A percentile compares a stretch with the other conserved stretches of the same genome.
Evolutionary conservation across 106 monocot genomes (phyloP).

Genomic region (Vanilla planifolia): DNA sequence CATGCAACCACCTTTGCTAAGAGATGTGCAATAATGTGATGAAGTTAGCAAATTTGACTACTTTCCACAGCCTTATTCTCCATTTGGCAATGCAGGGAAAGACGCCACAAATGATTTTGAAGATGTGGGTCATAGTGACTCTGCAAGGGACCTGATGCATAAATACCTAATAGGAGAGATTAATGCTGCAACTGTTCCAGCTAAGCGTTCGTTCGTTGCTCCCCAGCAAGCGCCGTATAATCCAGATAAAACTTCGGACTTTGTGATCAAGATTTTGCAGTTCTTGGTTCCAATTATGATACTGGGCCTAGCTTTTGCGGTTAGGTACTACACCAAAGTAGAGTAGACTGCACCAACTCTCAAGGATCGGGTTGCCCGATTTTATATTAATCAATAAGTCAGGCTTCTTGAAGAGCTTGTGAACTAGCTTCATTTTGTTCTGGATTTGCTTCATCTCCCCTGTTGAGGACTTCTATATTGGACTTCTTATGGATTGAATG

Average conservation of each 20-base stretch:
- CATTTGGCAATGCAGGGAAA: slow-evolving; percentile 27
- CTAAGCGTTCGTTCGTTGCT: slow-evolving; percentile 14
- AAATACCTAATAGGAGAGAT: slow-evolving; percentile 48
- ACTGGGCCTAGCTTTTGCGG: slow-evolving; percentile 55
- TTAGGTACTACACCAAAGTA: slow-evolving; percentile 50
- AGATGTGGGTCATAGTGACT: slow-evolving; percentile 47
- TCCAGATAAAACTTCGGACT: slow-evolving; percentile 27
- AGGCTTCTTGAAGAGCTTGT: too few species aligned
- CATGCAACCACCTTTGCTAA: too few species aligned
- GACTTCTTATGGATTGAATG: too few species aligned
- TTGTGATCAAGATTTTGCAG: slow-evolving; percentile 52
- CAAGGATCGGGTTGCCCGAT: too few species aligned
- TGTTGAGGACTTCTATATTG: too few species aligned
- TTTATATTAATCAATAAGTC: too few species aligned
- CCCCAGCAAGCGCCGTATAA: slow-evolving; percentile 33
- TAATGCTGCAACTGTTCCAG: slow-evolving; percentile 29
- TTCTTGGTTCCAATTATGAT: slow-evolving; percentile 65
- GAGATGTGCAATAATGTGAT: too few species aligned
- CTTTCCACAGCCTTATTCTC: background rate
- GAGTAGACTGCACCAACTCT: slow-evolving; percentile 18
- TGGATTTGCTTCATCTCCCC: too few species aligned
- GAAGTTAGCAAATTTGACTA: too few species aligned
- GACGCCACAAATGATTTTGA: slow-evolving; percentile 62
- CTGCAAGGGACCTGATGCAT: slow-evolving; percentile 42
- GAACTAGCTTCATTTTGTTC: too few species aligned